Evolutionary conservation across 257 asterid genomes (phyloP).

Genomic region (Solanum tarijense): DNA sequence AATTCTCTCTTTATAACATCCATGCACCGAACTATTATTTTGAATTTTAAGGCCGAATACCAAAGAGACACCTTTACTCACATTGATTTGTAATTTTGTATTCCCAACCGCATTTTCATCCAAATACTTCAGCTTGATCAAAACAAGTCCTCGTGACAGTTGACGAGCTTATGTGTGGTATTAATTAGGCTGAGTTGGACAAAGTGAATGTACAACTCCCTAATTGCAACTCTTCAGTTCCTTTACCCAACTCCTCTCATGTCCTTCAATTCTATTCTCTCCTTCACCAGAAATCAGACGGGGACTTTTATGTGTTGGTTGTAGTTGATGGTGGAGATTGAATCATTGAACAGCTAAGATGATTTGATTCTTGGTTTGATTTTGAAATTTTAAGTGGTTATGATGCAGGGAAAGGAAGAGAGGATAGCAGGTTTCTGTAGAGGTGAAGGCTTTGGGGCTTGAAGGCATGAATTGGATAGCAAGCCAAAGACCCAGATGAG

Average conservation of each 20-base stretch:
- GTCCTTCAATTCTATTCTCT: background rate
- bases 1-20: background rate
- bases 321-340: conserved; percentile 24
- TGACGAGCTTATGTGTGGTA: background rate
- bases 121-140: background rate
- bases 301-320: background rate
- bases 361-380: conserved; percentile 18
- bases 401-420: conserved; percentile 14
- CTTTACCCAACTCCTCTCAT: background rate
- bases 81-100: background rate
- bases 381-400: background rate
- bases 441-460: conserved; percentile 2
- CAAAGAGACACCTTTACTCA: background rate
- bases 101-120: background rate
- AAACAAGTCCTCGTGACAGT: background rate
- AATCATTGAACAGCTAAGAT: conserved; percentile 26
- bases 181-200: background rate
- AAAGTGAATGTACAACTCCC: background rate
- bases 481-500: background rate
- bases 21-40: background rate
- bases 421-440: conserved; percentile 11
- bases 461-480: conserved; percentile 13
- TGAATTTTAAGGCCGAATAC: background rate
- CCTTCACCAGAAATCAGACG: background rate
- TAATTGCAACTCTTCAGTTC: background rate